Evolutionary conservation across 345 rosid genomes (phyloP), one percentile per base, ranked within the genome.

Genomic region (Cardamine resedifolia): DNA sequence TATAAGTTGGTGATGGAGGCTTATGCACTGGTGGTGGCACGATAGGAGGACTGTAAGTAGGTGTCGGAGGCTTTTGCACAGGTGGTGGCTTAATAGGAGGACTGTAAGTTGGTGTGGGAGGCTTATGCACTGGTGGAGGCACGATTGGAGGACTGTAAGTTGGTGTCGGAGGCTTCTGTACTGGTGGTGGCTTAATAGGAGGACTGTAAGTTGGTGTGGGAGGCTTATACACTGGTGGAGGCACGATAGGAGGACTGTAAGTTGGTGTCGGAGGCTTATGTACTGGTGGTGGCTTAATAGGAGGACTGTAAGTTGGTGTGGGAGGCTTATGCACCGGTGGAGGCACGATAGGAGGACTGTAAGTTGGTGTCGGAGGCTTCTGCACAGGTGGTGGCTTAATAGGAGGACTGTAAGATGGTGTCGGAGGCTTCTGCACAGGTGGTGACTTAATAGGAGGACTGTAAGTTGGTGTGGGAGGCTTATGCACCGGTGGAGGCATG

Each of bases 371-470:
- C 0, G 70, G 72, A 20, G 77, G 77, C 2, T 34, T 58, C 0
- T 64, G 56, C 0, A 63, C 52, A 0, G 77, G 70, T 43, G 77
- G 77, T 2, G 70, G 64, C 0, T 55, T 64, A 0, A 72, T 0
- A 0, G 77, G 77, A 0, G 76, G 76, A 44, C 70, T 61, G 0
- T 71, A 71, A 4, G 7, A 64, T 6, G 75, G 74, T 7, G 50
- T 47, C 0, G 75, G 71, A n/a, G 77, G 77, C n/a, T 16, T 44
- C 0, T 51, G 56, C 0, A 73, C 47, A 0, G 76, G 76, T 18
- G 76, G 70, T 28, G 69, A 55, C 1, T 15, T 39, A 0, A 70
- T 0, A 0, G 67, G 75, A 0, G 75, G 74, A 34, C 74, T 70
- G 0, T 70, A 70, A 5, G 10, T 58, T 5, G 72, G 72, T 1